Evolutionary conservation across 495 filamentous ascomycete genomes (phyloP).

Genomic region (Neurospora tetrasperma): DNA sequence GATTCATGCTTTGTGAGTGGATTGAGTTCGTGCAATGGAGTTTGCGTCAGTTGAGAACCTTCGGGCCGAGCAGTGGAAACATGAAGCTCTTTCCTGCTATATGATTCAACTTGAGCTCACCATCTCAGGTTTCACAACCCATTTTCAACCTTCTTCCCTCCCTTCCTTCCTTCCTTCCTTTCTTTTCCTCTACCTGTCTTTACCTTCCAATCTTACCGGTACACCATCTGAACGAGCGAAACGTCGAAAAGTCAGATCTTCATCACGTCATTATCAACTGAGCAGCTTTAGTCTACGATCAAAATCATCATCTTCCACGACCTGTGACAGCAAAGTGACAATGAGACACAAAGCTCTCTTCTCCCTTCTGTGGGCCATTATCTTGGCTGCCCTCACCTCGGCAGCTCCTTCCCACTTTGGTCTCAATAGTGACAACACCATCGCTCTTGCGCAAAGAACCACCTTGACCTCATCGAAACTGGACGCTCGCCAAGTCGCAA

Average conservation of each 20-base stretch:
- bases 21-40: background rate
- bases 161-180: background rate
- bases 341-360: background rate
- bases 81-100: background rate
- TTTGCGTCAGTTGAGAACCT: background rate
- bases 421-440: background rate
- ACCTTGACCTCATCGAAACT: no score
- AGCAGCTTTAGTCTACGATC: background rate
- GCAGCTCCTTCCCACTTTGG: background rate
- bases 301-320: background rate
- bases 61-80: background rate
- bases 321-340: background rate
- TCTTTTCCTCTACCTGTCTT: background rate
- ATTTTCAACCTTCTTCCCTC: background rate
- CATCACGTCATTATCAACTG: background rate
- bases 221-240: background rate
- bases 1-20: background rate
- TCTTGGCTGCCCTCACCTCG: background rate
- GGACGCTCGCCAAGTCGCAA: background rate
- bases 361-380: background rate
- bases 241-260: background rate
- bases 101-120: background rate
- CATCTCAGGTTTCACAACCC: background rate
- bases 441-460: background rate
- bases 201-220: background rate